Percentiles rank a stretch among this genome's conserved stretches.
These are phyloP conservation scores for Paralagenidium karlingii DNA, from an alignment of 352 stramenopile genomes.

Conservation along the genomic window DNA sequence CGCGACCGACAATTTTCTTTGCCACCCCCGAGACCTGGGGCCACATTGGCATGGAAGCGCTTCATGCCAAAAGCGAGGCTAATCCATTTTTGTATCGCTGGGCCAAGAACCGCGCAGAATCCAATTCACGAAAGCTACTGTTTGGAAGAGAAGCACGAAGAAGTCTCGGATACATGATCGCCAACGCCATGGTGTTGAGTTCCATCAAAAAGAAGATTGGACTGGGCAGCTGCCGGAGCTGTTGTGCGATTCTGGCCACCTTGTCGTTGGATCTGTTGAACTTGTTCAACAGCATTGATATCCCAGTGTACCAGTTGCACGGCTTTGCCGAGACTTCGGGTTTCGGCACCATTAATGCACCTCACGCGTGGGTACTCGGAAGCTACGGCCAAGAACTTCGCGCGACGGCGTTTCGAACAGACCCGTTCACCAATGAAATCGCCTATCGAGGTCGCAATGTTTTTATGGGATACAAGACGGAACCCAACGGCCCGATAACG, in stretches of 20 bases:
- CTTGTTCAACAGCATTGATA: slow-evolving; percentile 74
- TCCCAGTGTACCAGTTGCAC: slow-evolving; percentile 70
- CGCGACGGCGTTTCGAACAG: slow-evolving; percentile 41
- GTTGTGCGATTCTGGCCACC: slow-evolving; percentile 61
- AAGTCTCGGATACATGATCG: slow-evolving; percentile 65
- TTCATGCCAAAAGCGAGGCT: slow-evolving; percentile 56
- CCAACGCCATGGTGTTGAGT: slow-evolving; percentile 66
- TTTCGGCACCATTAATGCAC: slow-evolving; percentile 60
- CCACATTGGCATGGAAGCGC: slow-evolving; percentile 54
- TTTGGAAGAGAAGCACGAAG: slow-evolving; percentile 31
- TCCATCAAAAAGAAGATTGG: slow-evolving; percentile 70
- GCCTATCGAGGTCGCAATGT: slow-evolving; percentile 38
- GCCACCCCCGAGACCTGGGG: slow-evolving; percentile 58
- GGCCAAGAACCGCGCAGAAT: slow-evolving; percentile 63
- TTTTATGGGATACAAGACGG: slow-evolving; percentile 31
- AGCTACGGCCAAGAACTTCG: slow-evolving; percentile 42
- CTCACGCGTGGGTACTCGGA: slow-evolving; percentile 60
- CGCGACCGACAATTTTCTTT: slow-evolving; percentile 67
- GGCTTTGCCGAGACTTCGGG: slow-evolving; percentile 50
- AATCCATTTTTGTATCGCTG: slow-evolving; percentile 60
- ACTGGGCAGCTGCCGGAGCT: slow-evolving; percentile 54
- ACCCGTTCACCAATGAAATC: slow-evolving; percentile 18
- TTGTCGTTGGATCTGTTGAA: slow-evolving; percentile 70
- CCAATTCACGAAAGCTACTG: slow-evolving; percentile 69
- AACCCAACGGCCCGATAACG: slow-evolving; percentile 7